Evolutionary conservation across 371 early-diverging fungal species (phyloP), one percentile per base, ranked within the genome.

Genomic region (Mucor mucedo): DNA sequence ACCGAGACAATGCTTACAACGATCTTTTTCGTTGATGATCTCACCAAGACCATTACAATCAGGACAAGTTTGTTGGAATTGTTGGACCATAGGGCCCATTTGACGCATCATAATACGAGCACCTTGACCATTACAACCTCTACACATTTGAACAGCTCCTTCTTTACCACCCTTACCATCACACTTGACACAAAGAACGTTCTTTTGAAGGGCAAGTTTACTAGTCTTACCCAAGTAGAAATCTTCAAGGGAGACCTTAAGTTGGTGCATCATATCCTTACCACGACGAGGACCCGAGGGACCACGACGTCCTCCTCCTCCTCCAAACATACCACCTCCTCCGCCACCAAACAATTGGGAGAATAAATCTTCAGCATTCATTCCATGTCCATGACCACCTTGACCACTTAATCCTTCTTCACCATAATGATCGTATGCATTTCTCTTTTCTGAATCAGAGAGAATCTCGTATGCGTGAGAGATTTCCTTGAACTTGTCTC

Each of bases 21-120:
- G 84, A 80, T 93, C 90, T 78, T 92, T 93, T 59, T 90, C 87
- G 70, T 87, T 86, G 64, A 98, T 94, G 68, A 89, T 84, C 72
- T 95, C 91, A 62, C 97, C 96, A 64, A 86, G 88, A 61, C 96
- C 98, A 45, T 84, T 84, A 82, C 98, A 98, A 50, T 87, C 89
- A n/a, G 81, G 78, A 84, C 53, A 53, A 7, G 32, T 33, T 32
- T 94, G 92, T 76, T 97, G 97, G 73, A 97, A 89, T 81, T 97
- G 97, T 82, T 98, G 98, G 55, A 98, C 89, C 93, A 97, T 95
- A 29, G 97, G 97, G 21, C 98, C 98, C 84, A 98, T 91, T 78
- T 97, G 98, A 55, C 97, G 85, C 72, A 94, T 84, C 65, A 87
- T 86, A 30, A 95, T 81, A 70, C 89, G 89, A 66, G 90, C 73